These are phyloP conservation scores for Naegleria lovaniensis DNA, from an alignment of 208 protist species.

Conservation along the genomic window DNA sequence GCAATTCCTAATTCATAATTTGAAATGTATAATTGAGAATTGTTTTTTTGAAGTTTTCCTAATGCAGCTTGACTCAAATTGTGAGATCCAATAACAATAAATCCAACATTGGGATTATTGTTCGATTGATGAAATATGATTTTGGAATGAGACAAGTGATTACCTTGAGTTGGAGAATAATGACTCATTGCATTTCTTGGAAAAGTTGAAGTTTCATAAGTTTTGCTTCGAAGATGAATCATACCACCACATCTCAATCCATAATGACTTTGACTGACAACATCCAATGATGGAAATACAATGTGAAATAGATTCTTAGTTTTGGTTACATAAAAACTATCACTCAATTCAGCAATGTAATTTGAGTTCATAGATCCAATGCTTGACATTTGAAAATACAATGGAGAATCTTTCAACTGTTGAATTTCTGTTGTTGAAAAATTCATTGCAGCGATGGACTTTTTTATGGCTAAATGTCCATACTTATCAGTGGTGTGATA, in stretches of 20 bases:
- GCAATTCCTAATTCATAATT: slow-evolving; percentile 7
- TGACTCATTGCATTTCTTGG: neutral
- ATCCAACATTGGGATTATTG: neutral
- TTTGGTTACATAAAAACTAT: neutral
- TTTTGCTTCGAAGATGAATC: neutral
- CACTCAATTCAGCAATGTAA: neutral
- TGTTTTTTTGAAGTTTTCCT: slow-evolving; percentile 10
- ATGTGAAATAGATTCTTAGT: neutral
- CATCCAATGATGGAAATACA: neutral
- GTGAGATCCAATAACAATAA: neutral
- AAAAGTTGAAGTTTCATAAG: neutral
- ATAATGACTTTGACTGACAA: neutral
- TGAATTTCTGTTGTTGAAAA: neutral
- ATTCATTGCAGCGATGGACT: neutral
- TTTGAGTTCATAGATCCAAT: neutral
- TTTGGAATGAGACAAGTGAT: neutral
- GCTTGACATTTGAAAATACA: slow-evolving; percentile 1
- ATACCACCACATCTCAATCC: neutral
- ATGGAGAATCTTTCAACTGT: neutral
- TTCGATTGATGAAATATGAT: neutral
- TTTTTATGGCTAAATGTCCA: neutral
- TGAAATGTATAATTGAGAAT: neutral
- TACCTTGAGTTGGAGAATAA: neutral
- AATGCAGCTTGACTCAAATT: neutral
- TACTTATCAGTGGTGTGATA: slow-evolving; percentile 1